Evolutionary conservation across 1,139 yeast species (phyloP).

Genomic region (Eremothecium cymbalariae): DNA sequence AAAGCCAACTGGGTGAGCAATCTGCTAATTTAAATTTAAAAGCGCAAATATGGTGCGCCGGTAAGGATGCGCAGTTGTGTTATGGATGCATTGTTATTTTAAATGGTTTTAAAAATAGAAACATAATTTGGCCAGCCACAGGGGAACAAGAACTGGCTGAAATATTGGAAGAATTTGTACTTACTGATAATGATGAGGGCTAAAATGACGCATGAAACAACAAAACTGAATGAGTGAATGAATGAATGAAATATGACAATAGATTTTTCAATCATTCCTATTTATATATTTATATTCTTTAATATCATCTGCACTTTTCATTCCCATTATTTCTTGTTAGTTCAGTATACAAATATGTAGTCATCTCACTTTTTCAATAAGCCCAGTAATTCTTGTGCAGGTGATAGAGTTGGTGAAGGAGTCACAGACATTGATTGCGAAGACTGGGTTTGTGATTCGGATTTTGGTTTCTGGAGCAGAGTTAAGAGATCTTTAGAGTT

Average conservation of each 20-base stretch:
- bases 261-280: neutral
- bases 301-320: too few species aligned
- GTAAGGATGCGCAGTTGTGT: slow-evolving; percentile 40
- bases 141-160: slow-evolving; percentile 30
- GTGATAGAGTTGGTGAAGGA: too few species aligned
- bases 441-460: neutral
- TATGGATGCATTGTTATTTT: slow-evolving; percentile 72
- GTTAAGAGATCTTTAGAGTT: slow-evolving; percentile 20
- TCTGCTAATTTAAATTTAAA: slow-evolving; percentile 14
- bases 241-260: neutral
- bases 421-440: neutral
- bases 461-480: slow-evolving; percentile 14
- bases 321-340: too few species aligned
- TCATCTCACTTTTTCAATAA: slow-evolving; percentile 6
- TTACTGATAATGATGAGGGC: slow-evolving; percentile 36
- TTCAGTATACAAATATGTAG: too few species aligned
- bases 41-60: slow-evolving; percentile 15
- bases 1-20: slow-evolving; percentile 17
- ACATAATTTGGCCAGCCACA: slow-evolving; percentile 47
- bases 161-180: slow-evolving; percentile 44
- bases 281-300: too few species aligned
- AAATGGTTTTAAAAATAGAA: slow-evolving; percentile 38
- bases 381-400: slow-evolving; percentile 7
- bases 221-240: neutral
- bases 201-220: neutral